These are phyloP conservation scores for Globisporangium emineosum DNA, from an alignment of 352 stramenopile species.

Conservation along the genomic window DNA sequence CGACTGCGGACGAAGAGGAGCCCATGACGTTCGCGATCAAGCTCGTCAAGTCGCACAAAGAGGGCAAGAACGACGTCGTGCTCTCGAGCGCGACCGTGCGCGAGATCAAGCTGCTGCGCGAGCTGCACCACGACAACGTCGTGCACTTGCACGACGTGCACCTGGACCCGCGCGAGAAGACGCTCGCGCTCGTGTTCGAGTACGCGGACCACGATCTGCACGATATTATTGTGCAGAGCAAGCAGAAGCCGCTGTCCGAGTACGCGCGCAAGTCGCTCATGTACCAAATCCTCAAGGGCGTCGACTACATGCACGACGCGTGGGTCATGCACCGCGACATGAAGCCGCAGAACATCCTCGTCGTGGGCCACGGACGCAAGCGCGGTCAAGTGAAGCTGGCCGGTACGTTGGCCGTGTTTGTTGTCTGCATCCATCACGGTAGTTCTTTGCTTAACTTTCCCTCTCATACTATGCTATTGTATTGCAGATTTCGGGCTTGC, in stretches of 20 bases:
- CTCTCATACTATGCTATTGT: neutral
- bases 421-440: neutral
- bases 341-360: constrained; percentile 93
- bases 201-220: constrained; percentile 89
- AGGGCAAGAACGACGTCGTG: constrained; percentile 88
- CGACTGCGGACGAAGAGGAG: constrained; percentile 55
- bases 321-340: constrained; percentile 94
- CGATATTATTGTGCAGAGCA: constrained; percentile 87
- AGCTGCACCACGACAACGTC: constrained; percentile 87
- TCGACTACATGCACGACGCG: constrained; percentile 92
- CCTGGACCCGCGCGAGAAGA: constrained; percentile 81
- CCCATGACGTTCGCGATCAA: constrained; percentile 87
- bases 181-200: constrained; percentile 85
- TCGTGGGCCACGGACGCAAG: constrained; percentile 83
- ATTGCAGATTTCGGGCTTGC: constrained; percentile 77
- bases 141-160: constrained; percentile 85
- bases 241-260: constrained; percentile 86
- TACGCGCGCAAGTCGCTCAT: constrained; percentile 92
- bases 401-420: constrained; percentile 19
- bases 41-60: constrained; percentile 88
- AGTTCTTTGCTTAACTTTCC: neutral
- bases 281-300: constrained; percentile 90
- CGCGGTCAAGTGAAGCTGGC: constrained; percentile 82
- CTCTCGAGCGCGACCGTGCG: constrained; percentile 84
- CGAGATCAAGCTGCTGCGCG: constrained; percentile 89